These are phyloP conservation scores for Zygoascus meyerae DNA, from an alignment of 1,139 yeast genomes.

Conservation along the genomic window DNA sequence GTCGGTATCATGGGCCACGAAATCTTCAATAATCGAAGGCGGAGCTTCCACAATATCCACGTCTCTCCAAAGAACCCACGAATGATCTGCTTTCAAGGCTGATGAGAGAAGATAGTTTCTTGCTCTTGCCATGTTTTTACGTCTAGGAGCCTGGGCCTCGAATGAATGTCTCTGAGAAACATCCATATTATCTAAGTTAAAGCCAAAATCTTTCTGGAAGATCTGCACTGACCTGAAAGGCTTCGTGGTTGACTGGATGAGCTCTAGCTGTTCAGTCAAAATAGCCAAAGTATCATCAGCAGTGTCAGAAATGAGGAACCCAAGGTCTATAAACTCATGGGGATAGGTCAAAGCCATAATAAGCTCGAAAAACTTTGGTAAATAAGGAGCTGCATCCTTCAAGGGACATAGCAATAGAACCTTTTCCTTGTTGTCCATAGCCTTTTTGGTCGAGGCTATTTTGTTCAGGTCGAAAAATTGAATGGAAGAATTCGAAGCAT, in stretches of 20 bases:
- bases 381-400: constrained; percentile 72
- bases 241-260: constrained; percentile 31
- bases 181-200: constrained; percentile 61
- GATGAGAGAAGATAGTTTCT: constrained; percentile 79
- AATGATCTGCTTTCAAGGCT: constrained; percentile 76
- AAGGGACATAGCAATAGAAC: constrained; percentile 71
- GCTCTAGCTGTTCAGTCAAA: constrained; percentile 43
- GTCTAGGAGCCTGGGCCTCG: constrained; percentile 80
- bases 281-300: constrained; percentile 64
- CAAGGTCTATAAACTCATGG: constrained; percentile 73
- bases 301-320: constrained; percentile 77
- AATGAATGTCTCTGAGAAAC: constrained; percentile 72
- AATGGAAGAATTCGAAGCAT: constrained; percentile 22
- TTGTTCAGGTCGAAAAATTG: constrained; percentile 44
- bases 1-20: constrained; percentile 71
- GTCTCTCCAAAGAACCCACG: constrained; percentile 95
- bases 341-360: constrained; percentile 82
- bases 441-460: constrained; percentile 43
- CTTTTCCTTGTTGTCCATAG: constrained; percentile 54
- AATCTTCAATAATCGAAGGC: constrained; percentile 67
- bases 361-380: constrained; percentile 79
- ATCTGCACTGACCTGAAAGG: constrained; percentile 68
- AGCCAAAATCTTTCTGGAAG: constrained; percentile 80
- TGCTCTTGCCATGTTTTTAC: constrained; percentile 86
- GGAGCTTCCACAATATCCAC: constrained; percentile 85